Percentiles rank a stretch among this genome's conserved stretches.
These are phyloP conservation scores for Crotalaria pallida DNA, from an alignment of 306 rosid genomes.

Conservation along the genomic window DNA sequence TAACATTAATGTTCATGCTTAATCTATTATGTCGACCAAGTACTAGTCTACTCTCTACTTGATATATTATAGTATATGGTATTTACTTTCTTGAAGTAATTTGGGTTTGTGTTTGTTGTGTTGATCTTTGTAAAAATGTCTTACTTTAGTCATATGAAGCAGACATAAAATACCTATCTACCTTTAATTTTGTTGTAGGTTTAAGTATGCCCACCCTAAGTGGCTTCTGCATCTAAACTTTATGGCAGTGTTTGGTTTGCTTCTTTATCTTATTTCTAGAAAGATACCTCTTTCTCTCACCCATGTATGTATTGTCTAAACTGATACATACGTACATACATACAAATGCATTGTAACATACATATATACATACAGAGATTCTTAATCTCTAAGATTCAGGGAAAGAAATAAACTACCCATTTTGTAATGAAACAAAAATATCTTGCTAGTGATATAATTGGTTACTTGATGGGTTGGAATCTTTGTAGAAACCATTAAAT, in stretches of 20 bases:
- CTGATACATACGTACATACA: not conserved
- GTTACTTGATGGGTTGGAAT: not conserved
- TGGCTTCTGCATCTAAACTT: not conserved
- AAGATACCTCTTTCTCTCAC: not conserved
- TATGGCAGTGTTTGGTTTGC: not conserved
- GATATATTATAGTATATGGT: not conserved
- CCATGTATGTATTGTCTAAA: not conserved
- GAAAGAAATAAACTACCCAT: not conserved
- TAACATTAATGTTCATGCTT: not conserved
- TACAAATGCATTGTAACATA: not conserved
- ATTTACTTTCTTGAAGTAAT: not conserved
- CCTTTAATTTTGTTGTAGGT: not conserved
- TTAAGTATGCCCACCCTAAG: slow-evolving; percentile 1
- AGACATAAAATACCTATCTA: not conserved
- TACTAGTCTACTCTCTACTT: not conserved
- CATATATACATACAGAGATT: not conserved
- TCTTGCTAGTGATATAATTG: not conserved
- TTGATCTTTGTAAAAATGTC: not conserved
- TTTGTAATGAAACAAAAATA: not conserved
- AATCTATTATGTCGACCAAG: not conserved
- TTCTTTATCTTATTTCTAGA: not conserved
- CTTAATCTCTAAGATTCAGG: not conserved
- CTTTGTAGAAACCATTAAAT: not conserved
- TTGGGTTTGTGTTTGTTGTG: not conserved
- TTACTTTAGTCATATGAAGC: not conserved